Evolutionary conservation across 805 yeast genomes (phyloP), one percentile per base, ranked within the genome.

Genomic region (Debaryomyces hansenii): DNA sequence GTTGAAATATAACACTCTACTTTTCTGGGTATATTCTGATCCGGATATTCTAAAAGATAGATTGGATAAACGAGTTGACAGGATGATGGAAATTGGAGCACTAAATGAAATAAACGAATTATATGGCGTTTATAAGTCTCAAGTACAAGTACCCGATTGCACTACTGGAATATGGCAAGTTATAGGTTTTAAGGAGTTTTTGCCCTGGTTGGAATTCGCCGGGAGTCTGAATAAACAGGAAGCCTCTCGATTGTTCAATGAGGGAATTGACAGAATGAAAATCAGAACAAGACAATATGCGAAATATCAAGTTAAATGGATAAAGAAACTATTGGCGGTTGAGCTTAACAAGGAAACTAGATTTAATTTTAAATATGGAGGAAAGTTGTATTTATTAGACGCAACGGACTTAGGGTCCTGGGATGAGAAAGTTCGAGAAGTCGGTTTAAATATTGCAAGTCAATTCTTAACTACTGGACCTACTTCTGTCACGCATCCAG

Each of bases 141-240:
- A 62, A 9, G 37, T 45, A 6, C 64, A 63, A 0, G 61, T 57
- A 18, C 82, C 85, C 8, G 83, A 76, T 47, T 67, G 80, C 46
- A 85, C 86, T 44, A 71, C 77, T 47, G 98, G 98, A 2, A 78
- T 92, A 0, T 90, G 90, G 90, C 98, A 94, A 67, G 96, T 88
- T 1, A 88, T 92, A 57, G 98, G 98, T 1, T 94, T 88, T 66
- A 88, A 89, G 61, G 96, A 90, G 58, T 90, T 90, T 59, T 59
- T 88, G 32, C 92, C 95, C 1, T 89, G 87, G 86, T 55, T 82
- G 20, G 61, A 62, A 45, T 35, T 16, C 6, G 10, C 7, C 10
- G 27, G 27, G 4, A 32, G 33, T 11, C 11, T 15, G 15, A 55
- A 56, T 44, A 50, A 36, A 37, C 20, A 32, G 8, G 51, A 50